Base-by-base conservation (phyloP, 306 rosid genomes). In the Lathyrus tuberosus region DNA sequence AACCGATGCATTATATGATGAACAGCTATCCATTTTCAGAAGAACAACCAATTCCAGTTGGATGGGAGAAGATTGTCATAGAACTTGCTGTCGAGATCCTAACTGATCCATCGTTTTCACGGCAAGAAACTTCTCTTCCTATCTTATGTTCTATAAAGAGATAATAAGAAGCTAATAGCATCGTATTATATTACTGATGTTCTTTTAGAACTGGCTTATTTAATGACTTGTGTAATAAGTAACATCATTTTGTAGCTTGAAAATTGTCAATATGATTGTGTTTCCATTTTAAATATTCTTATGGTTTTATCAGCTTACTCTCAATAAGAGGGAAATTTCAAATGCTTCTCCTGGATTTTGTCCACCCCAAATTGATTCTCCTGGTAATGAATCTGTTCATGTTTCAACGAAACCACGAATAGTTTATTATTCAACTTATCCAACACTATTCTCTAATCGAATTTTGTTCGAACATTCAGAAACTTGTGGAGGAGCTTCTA, bases 21-120 rank as follows among this genome's bases (percentile, higher is more conserved):
- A n/a, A 56, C 83, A 92, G 96, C 74, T 93, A 93, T 81, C 98
- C 96, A 75, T 90, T 93, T 68, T 77, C 78, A 40, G 91, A 88
- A 69, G 91, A 93, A 66, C 98, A 93, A 69, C 91, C 96, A 47
- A 79, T 93, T 75, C 86, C 91, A 1, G 60, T 90, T 40, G 89
- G 94, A 76, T 93, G 98, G 98, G 97, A 93, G 75, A 95, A 86
- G 56, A 77, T 69, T 20, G 41, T 85, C 30, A 76, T 65, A 42
- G 97, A 93, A 78, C 76, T 90, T 49, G 86, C 96, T 15, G 77
- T 80, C 60, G 94, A 88, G 79, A 88, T 93, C 70, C 84, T 90
- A 40, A 81, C 79, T 5, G 88, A 93, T 73, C 97, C 96, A 42
- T 86, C 96, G 8, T 79, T 78, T 37, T 71, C 91, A 42, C 81